Percentiles rank a stretch among this genome's conserved stretches.
Conservation (phyloP, 352 stramenopile species). For the Globisporangium mamillatum region DNA sequence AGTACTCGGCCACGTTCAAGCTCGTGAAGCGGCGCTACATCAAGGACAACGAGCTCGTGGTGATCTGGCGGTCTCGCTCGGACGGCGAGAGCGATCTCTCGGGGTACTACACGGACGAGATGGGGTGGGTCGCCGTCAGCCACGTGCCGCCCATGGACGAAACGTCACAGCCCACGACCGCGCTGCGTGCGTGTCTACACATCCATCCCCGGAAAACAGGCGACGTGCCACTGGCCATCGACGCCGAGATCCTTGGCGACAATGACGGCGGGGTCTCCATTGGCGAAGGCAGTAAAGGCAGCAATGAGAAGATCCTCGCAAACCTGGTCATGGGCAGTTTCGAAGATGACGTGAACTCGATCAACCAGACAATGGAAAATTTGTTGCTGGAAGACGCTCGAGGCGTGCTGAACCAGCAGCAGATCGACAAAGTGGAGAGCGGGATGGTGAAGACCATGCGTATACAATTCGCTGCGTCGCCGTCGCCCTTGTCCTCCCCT, state of each 20-base stretch:
- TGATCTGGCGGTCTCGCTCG: slow-evolving; percentile 19
- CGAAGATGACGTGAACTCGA: slow-evolving; percentile 22
- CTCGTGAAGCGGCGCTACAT: slow-evolving; percentile 20
- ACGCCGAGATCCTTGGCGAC: background rate
- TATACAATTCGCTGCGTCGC: background rate
- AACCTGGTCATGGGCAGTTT: slow-evolving; percentile 14
- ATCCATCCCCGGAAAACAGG: slow-evolving; percentile 5
- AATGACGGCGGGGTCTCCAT: background rate
- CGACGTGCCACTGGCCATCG: background rate
- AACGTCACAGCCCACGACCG: background rate
- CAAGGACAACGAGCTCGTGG: slow-evolving; percentile 10
- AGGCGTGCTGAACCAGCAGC: background rate
- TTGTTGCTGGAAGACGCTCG: slow-evolving; percentile 10
- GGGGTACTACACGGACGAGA: slow-evolving; percentile 11
- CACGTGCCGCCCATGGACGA: slow-evolving; percentile 7
- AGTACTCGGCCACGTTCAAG: slow-evolving; percentile 16
- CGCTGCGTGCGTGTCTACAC: slow-evolving; percentile 14
- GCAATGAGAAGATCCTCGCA: background rate
- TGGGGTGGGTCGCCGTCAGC: slow-evolving; percentile 15
- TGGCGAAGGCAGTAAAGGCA: background rate
- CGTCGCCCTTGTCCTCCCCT: background rate
- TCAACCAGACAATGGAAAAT: slow-evolving; percentile 20
- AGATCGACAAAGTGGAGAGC: background rate
- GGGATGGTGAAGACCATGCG: background rate
- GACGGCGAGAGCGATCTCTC: slow-evolving; percentile 12